Evolutionary conservation across 2,329 filamentous ascomycete species (phyloP).

Genomic region (Apiospora arundinis): DNA sequence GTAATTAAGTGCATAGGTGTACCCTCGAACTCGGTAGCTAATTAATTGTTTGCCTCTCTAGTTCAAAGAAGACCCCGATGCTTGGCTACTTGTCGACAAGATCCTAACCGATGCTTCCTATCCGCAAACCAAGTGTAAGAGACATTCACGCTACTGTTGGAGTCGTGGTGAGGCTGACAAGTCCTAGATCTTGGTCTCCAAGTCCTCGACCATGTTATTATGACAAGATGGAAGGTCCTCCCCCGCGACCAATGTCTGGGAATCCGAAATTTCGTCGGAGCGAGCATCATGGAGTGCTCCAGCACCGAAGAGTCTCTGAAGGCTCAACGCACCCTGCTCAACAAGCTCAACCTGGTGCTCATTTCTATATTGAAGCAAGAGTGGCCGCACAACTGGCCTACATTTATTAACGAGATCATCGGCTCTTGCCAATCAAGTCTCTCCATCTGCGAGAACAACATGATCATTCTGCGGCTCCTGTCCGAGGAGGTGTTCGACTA

Average conservation of each 20-base stretch:
- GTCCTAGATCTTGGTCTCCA: conserved; percentile 85
- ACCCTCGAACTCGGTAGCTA: conserved; percentile 25
- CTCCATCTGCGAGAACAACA: conserved; percentile 99
- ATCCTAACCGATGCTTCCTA: conserved; percentile 93
- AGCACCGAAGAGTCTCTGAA: conserved; percentile 87
- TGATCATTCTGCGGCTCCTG: conserved; percentile 93
- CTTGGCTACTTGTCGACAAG: conserved; percentile 97
- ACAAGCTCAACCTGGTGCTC: conserved; percentile 97
- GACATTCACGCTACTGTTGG: not conserved
- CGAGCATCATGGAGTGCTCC: conserved; percentile 96
- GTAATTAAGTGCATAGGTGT: not conserved
- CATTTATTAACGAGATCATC: conserved; percentile 99
- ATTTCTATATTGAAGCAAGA: conserved; percentile 99
- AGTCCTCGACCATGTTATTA: conserved; percentile 97
- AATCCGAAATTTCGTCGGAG: conserved; percentile 98
- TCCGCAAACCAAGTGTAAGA: conserved; percentile 92
- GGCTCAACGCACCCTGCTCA: conserved; percentile 85
- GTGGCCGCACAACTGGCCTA: conserved; percentile 99
- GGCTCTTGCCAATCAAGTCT: conserved; percentile 93
- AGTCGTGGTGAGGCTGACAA: conserved; percentile 32
- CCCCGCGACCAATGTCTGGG: conserved; percentile 96
- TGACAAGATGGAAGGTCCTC: conserved; percentile 98
- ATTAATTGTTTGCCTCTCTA: conserved; percentile 48
- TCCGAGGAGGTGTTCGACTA: conserved; percentile 99
- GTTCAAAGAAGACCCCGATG: conserved; percentile 99